Conservation (phyloP, 2,329 filamentous ascomycete genomes). For the Ascocoryne sarcoides region DNA sequence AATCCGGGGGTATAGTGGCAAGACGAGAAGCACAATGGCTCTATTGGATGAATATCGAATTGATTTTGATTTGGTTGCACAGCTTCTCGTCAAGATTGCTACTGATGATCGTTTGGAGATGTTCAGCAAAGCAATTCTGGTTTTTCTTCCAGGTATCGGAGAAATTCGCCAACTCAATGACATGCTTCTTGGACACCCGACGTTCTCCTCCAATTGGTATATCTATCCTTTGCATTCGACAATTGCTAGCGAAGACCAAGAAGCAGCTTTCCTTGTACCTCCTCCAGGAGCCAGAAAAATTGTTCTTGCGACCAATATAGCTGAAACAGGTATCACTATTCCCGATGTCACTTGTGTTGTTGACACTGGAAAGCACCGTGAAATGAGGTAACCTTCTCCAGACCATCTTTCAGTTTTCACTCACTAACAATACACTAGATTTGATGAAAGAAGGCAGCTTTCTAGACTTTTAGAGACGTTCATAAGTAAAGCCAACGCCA, state of each 20-base stretch:
- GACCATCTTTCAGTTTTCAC: not conserved
- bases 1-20: constrained; percentile 63
- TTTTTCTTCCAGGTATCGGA: constrained; percentile 90
- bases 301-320: constrained; percentile 94
- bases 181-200: constrained; percentile 66
- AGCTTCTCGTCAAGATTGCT: constrained; percentile 69
- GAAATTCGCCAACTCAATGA: constrained; percentile 88
- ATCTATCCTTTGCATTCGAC: constrained; percentile 88
- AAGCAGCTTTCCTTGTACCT: constrained; percentile 81
- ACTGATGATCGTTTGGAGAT: constrained; percentile 53
- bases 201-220: constrained; percentile 70
- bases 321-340: constrained; percentile 97
- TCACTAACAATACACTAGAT: constrained; percentile 32
- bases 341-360: constrained; percentile 96
- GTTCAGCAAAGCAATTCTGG: constrained; percentile 85
- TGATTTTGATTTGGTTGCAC: constrained; percentile 77
- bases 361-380: constrained; percentile 92
- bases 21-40: constrained; percentile 65
- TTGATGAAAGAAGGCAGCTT: constrained; percentile 85
- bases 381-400: constrained; percentile 57
- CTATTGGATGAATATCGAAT: constrained; percentile 87
- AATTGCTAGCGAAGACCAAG: constrained; percentile 93
- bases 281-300: constrained; percentile 81
- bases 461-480: constrained; percentile 90
- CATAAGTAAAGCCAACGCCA: constrained; percentile 90